Base-by-base conservation (phyloP, 2,329 filamentous ascomycete genomes). In the Lasiodiplodia gonubiensis region DNA sequence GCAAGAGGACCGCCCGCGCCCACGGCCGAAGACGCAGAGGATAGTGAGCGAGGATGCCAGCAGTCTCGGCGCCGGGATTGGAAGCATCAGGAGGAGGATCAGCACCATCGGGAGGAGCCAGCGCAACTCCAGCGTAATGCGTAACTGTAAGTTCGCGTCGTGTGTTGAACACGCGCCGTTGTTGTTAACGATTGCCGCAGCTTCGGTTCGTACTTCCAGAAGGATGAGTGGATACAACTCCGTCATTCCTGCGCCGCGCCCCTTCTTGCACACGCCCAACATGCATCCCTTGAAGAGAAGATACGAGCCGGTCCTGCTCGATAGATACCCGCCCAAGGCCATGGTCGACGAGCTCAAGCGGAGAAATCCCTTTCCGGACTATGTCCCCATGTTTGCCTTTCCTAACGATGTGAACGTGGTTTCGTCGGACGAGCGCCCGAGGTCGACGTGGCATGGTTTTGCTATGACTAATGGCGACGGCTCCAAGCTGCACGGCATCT, bases 321-420 rank as follows among this genome's bases (percentile, higher is more conserved):
- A 99, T 79, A 88, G 94, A 78, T 98, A 98, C 74, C 95, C 95
- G 8, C 90, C 93, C 18, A 92, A 93, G 76, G 87, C 88, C 70
- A 91, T 93, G 75, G 85, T 89, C 25, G 93, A 97, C 68, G 94
- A 97, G 72, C 80, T 91, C 63, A 88, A 92, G 72, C 86, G 91
- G 74, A 87, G 95, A 74, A 93, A 93, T 65, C 90, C 87, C 67
- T 98, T 99, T 75, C 95, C 95, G 0, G 95, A 99, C 76, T 99
- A 97, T 74, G 93, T 99, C 21, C 95, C 95, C 67, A 98, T 99
- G 95, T 99, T 99, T 79, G 94, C 95, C 65, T 99, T 98, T 74
- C 95, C 95, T 54, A 97, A 98, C 79, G 95, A 99, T 78, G 95
- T 99, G 73, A 93, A 93, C 70, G 95, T 99, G 64, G 92, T 98